These are phyloP conservation scores for Phytophthora palmivora DNA, from an alignment of 352 stramenopile species.

Conservation along the genomic window DNA sequence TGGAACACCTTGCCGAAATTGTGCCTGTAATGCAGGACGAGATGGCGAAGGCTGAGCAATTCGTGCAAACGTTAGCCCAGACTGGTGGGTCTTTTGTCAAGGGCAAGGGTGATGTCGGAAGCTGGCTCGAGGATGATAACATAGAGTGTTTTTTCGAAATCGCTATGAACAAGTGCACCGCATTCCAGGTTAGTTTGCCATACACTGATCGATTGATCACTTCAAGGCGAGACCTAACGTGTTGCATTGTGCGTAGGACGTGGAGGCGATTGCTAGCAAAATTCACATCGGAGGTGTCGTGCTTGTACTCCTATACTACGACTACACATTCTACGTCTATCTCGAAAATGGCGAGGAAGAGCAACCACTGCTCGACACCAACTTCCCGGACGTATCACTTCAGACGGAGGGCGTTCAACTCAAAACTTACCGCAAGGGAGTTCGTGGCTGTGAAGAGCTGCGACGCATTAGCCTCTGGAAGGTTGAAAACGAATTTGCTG, in stretches of 20 bases:
- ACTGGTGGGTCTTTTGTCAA: constrained; percentile 66
- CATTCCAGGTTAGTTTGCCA: constrained; percentile 55
- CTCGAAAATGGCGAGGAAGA: constrained; percentile 91
- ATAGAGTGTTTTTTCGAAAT: constrained; percentile 95
- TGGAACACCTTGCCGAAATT: constrained; percentile 87
- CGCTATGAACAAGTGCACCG: constrained; percentile 69
- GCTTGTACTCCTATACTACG: constrained; percentile 93
- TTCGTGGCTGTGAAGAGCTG: constrained; percentile 67
- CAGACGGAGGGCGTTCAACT: constrained; percentile 86
- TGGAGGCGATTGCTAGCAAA: constrained; percentile 95
- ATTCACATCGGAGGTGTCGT: constrained; percentile 93
- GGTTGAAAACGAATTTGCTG: constrained; percentile 70
- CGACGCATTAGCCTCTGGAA: constrained; percentile 84
- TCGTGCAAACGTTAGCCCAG: constrained; percentile 70
- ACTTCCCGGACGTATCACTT: constrained; percentile 94
- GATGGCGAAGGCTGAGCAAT: constrained; percentile 82
- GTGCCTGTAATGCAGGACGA: constrained; percentile 90
- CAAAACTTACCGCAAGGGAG: constrained; percentile 83
- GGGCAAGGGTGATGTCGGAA: constrained; percentile 50
- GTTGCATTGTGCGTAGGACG: constrained; percentile 55
- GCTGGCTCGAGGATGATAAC: constrained; percentile 92
- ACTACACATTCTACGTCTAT: constrained; percentile 93
- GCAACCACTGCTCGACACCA: constrained; percentile 92
- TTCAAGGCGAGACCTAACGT: neutral
- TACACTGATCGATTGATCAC: neutral